Evolutionary conservation across 345 rosid species (phyloP), one percentile per base, ranked within the genome.

Genomic region (Hibiscus tridactylites): DNA sequence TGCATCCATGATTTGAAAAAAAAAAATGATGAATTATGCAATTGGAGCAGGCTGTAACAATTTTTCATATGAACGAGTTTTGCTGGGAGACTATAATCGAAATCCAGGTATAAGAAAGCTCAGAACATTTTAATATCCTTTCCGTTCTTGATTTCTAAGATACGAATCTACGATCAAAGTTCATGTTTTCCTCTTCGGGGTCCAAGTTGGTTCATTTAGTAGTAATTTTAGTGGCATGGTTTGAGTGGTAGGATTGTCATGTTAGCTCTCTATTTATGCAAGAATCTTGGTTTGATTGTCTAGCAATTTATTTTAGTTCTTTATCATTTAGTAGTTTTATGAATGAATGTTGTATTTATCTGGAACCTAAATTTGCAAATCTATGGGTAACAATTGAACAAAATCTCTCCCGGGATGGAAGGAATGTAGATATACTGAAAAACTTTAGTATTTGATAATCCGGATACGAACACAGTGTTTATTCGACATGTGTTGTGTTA

Each of bases 91-190:
- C 71, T 75, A 71, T 63, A 21, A 70, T 42, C 53, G 54, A 61
- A 80, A 50, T 73, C 66, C 65, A 71, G 72, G 63, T 56, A 46
- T 62, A 50, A 61, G 74, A 54, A 70, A 69, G 52, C 28, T 70
- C 26, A 2, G 71, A 73, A 73, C 82, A 35, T 50, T 61, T 79
- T 61, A 67, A 62, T 50, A 59, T 61, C 47, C 65, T 60, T 60
- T 76, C 37, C 19, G 24, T 28, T 64, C 58, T 8, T 3, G 9
- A 56, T 73, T 54, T 71, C 62, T 64, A 73, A 64, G 75, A 35
- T 72, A 57, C 35, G 26, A 65, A 37, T 6, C 42, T 37, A 37
- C 47, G 47, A 44, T 33, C 57, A 21, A 73, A 57, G 68, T 57
- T 11, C 35, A 7, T 63, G 39, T 31, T 53, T 52, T 71, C 64